Conservation (phyloP, 768 basidiomycete species). For the Termitomyces sp. region DNA sequence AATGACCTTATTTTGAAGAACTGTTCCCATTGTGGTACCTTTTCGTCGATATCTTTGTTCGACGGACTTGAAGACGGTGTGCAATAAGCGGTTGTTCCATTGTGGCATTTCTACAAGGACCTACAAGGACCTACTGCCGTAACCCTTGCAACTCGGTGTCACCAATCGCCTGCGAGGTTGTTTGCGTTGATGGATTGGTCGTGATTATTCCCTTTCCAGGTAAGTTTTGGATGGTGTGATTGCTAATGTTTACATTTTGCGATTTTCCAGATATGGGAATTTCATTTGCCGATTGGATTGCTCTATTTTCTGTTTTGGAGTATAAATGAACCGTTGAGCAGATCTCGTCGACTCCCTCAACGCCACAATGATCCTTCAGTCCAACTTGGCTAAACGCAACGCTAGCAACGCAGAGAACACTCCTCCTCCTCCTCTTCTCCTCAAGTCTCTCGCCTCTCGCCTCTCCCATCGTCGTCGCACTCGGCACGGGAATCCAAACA, state of each 20-base stretch:
- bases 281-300: conserved; percentile 4
- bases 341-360: not conserved
- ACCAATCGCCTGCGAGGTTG: not conserved
- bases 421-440: conserved; percentile 20
- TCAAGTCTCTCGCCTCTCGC: conserved; percentile 16
- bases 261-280: not conserved
- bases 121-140: not conserved
- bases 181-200: conserved; percentile 2
- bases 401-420: conserved; percentile 25
- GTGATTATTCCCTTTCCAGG: not conserved
- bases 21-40: not conserved
- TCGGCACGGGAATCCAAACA: conserved; percentile 22
- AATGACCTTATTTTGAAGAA: not conserved
- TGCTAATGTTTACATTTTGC: not conserved
- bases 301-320: not conserved
- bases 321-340: not conserved
- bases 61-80: not conserved
- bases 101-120: not conserved
- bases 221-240: not conserved
- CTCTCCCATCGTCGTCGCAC: conserved; percentile 31
- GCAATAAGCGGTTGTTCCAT: not conserved
- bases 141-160: not conserved
- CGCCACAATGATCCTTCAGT: conserved; percentile 22
- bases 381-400: conserved; percentile 16
- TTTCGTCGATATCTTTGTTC: conserved; percentile 1